Base-by-base conservation (phyloP, 495 filamentous ascomycete species). In the Jackrogersella minutella region DNA sequence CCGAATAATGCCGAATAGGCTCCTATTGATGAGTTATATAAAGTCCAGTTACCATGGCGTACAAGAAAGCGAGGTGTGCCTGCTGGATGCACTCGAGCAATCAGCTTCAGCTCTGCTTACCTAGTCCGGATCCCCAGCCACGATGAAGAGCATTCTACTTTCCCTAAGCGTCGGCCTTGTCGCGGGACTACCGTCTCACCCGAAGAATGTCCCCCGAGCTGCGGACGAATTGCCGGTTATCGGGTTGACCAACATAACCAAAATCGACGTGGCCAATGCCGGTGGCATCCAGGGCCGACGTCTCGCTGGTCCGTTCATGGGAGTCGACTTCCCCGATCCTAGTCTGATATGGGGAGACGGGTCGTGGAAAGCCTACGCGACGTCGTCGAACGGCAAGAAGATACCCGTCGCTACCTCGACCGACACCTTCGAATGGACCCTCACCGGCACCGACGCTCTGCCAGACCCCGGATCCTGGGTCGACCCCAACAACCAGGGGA, bases 321-420 rank as follows among this genome's bases (percentile, higher is more conserved):
- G 51, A 2, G 61, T 64, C n/a, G 46, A 75, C 55, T 77, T 77
- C 61, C 75, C 75, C 0, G 72, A 76, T 21, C 75, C 72, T 1
- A 62, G 57, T 1, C 62, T 77, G 7, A 73, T 77, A 19, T 73
- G 46, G 37, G 70, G 62, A 11, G 74, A 72, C 36, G 70, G 68
- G n/a, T 71, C 70, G 34, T 77, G 69, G 68, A 73, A 69, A 13
- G 74, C 72, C 0, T 77, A 73, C 19, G 68, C 56, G 6, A 77
- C 75, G 1, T 72, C 62, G 22, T 70, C 62, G 0, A 66, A 67
- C 43, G 63, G 65, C 47, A 70, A 75, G 64, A 44, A 51, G 0
- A 47, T 75, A 0, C 72, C 75, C 16, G 66, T 75, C 31, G 75
- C 74, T 19, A 73, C 62, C 11, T 76, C 74, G 0, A 26, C 54